Percentiles rank a stretch among this genome's conserved stretches.
phyloP scores from a whole-genome alignment of 208 protist genomes.

The Leishmania tropica region DNA sequence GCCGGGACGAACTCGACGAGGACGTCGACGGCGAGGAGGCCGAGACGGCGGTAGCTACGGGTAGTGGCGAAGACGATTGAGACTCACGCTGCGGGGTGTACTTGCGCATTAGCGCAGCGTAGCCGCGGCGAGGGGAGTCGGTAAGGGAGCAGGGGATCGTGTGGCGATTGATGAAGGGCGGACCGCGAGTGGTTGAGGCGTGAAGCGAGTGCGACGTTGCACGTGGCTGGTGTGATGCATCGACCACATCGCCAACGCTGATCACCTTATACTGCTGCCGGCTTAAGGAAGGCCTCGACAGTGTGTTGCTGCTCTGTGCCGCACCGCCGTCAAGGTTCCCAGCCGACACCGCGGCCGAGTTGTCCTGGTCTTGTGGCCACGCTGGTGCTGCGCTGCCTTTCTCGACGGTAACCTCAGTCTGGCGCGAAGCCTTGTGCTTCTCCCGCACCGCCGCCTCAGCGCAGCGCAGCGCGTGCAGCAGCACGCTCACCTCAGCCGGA shows the following conservation, averaged over 20 bases:
- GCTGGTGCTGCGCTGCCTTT: not conserved
- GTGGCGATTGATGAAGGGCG: constrained; percentile 24
- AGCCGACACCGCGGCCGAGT: not conserved
- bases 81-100: constrained; percentile 9
- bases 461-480: constrained; percentile 30
- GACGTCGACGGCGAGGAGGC: not conserved
- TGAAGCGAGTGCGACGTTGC: not conserved
- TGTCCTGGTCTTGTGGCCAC: not conserved
- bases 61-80: not conserved
- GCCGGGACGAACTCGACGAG: constrained; percentile 15
- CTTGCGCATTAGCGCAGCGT: constrained; percentile 23
- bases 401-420: not conserved
- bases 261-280: not conserved
- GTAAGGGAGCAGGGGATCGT: constrained; percentile 35
- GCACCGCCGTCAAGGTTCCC: not conserved
- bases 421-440: not conserved
- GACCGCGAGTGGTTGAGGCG: not conserved
- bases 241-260: not conserved
- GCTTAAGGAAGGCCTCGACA: not conserved
- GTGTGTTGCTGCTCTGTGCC: not conserved
- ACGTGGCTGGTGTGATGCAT: not conserved
- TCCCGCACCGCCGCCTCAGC: constrained; percentile 11
- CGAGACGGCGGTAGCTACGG: not conserved
- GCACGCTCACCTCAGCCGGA: constrained; percentile 22
- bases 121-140: constrained; percentile 14